Evolutionary conservation across 2,329 filamentous ascomycete species (phyloP).

Genomic region (Pseudogymnoascus sp.): DNA sequence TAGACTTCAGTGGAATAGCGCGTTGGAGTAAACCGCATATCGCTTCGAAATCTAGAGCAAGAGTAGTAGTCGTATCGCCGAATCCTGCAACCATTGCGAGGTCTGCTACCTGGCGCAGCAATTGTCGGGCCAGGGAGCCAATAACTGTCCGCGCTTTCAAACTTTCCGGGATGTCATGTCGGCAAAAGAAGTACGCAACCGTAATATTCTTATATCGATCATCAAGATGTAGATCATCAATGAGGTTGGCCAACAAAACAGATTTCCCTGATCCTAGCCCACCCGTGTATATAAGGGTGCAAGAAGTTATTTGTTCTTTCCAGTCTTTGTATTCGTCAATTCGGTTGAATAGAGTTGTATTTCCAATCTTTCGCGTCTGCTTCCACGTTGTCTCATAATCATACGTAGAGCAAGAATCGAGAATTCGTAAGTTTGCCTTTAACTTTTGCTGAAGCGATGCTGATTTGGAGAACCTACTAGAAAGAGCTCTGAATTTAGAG

Average conservation of each 20-base stretch:
- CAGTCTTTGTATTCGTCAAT: slow-evolving; percentile 23
- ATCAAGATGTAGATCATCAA: slow-evolving; percentile 30
- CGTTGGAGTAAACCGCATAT: slow-evolving; percentile 20
- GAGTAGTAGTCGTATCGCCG: not conserved
- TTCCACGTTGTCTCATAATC: slow-evolving; percentile 36
- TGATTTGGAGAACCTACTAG: slow-evolving; percentile 16
- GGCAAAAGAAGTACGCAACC: slow-evolving; percentile 31
- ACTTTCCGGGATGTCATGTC: slow-evolving; percentile 25
- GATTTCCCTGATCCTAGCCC: slow-evolving; percentile 39
- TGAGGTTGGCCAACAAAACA: slow-evolving; percentile 36
- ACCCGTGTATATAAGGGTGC: slow-evolving; percentile 30
- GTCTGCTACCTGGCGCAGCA: slow-evolving; percentile 25
- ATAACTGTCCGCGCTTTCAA: slow-evolving; percentile 25
- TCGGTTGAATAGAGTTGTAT: slow-evolving; percentile 23
- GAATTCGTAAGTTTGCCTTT: slow-evolving; percentile 20
- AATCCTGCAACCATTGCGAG: slow-evolving; percentile 12
- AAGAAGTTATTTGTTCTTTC: slow-evolving; percentile 20
- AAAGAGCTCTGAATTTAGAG: slow-evolving; percentile 20
- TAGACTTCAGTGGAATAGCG: slow-evolving; percentile 15
- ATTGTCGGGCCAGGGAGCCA: slow-evolving; percentile 30
- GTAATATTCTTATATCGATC: slow-evolving; percentile 1
- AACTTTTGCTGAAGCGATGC: slow-evolving; percentile 12
- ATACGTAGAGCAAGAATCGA: slow-evolving; percentile 35
- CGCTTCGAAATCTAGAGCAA: slow-evolving; percentile 14
- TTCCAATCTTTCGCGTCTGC: slow-evolving; percentile 33